These are phyloP conservation scores for Aspergillus coremiiformis DNA, from an alignment of 495 filamentous ascomycete species.

Conservation along the genomic window DNA sequence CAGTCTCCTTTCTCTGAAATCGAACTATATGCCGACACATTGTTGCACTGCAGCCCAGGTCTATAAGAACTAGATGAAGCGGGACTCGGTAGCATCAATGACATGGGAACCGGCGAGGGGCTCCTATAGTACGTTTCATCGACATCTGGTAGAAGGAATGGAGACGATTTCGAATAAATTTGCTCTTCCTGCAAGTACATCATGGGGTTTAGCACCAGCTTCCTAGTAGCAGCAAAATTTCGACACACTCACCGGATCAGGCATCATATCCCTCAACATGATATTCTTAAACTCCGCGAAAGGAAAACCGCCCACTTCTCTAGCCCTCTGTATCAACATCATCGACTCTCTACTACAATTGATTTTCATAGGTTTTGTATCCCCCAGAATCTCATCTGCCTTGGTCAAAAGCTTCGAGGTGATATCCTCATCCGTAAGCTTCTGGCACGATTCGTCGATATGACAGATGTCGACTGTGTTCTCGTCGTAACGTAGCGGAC, in stretches of 20 bases:
- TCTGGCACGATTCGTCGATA: constrained; percentile 22
- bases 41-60: not conserved
- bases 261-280: not conserved
- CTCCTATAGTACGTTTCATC: constrained; percentile 17
- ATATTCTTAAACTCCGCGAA: constrained; percentile 2
- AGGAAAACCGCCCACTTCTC: not conserved
- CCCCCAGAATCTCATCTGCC: constrained; percentile 19
- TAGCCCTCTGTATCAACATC: constrained; percentile 11
- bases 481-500: not conserved
- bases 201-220: not conserved
- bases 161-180: not conserved
- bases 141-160: constrained; percentile 1
- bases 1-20: not conserved
- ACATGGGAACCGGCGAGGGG: constrained; percentile 28
- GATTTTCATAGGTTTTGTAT: constrained; percentile 17
- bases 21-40: not conserved
- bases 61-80: not conserved
- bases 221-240: not conserved
- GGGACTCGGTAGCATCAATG: constrained; percentile 8
- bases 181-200: not conserved
- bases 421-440: constrained; percentile 10
- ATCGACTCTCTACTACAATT: constrained; percentile 15
- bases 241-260: not conserved
- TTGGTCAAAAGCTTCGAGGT: constrained; percentile 24
- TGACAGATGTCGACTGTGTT: constrained; percentile 15